Evolutionary conservation across 306 rosid species (phyloP).

Genomic region (Inga leiocalycina): DNA sequence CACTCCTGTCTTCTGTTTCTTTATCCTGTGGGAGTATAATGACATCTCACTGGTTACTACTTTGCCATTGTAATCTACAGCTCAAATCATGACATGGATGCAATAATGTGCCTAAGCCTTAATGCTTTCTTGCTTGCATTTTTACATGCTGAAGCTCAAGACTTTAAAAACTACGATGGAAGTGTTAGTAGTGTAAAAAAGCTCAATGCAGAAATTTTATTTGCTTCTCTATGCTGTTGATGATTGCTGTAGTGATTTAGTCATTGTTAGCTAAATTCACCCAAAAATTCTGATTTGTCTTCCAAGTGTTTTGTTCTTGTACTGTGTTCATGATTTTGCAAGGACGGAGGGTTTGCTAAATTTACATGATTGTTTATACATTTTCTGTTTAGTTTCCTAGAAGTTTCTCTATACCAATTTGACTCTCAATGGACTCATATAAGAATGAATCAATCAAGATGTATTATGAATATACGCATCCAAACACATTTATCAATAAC

Average conservation of each 20-base stretch:
- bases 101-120: background rate
- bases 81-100: background rate
- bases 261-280: background rate
- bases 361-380: background rate
- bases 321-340: background rate
- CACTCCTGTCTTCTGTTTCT: background rate
- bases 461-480: background rate
- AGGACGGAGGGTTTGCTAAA: background rate
- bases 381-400: background rate
- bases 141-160: background rate
- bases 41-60: background rate
- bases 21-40: background rate
- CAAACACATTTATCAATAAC: background rate
- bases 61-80: background rate
- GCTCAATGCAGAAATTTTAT: background rate
- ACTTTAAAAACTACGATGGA: background rate
- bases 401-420: background rate
- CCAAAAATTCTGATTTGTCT: background rate
- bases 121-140: background rate
- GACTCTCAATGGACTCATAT: background rate
- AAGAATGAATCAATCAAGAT: background rate
- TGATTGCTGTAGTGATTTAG: background rate
- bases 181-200: background rate
- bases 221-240: background rate
- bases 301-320: background rate